Evolutionary conservation across 768 basidiomycete species (phyloP).

Genomic region (Tubosaeta brunneosetosa): DNA sequence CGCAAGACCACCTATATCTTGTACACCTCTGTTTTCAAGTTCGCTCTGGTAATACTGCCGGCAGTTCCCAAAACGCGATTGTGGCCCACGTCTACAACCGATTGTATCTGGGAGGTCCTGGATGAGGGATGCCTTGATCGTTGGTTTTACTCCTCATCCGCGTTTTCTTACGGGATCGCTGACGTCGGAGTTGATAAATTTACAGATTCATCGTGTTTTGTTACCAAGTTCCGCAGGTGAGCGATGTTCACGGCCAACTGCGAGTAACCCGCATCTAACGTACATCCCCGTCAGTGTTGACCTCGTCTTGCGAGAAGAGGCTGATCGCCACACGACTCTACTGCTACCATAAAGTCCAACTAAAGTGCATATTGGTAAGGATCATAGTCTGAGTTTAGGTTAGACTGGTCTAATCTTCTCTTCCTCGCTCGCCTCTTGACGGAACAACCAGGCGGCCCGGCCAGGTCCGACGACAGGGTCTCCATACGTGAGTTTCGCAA

Average conservation of each 20-base stretch:
- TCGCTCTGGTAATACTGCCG: constrained; percentile 21
- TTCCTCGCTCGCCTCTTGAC: background rate
- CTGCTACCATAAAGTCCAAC: constrained; percentile 20
- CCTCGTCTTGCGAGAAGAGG: constrained; percentile 18
- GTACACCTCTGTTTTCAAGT: constrained; percentile 26
- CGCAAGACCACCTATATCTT: constrained; percentile 22
- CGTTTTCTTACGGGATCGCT: background rate
- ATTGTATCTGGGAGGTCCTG: constrained; percentile 24
- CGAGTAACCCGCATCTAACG: background rate
- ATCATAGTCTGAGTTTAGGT: background rate
- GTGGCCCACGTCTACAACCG: constrained; percentile 30
- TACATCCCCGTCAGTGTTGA: constrained; percentile 11
- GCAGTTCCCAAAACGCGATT: constrained; percentile 26
- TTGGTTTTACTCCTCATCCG: constrained; percentile 9
- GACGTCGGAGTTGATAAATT: constrained; percentile 7
- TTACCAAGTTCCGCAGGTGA: constrained; percentile 18
- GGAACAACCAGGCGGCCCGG: constrained; percentile 1
- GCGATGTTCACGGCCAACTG: background rate
- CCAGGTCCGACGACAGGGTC: constrained; percentile 12
- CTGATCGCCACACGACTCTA: constrained; percentile 23
- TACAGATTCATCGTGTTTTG: constrained; percentile 25
- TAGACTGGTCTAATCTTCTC: background rate
- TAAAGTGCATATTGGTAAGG: constrained; percentile 25
- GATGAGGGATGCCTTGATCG: constrained; percentile 29
- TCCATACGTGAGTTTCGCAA: constrained; percentile 21